Base-by-base conservation (phyloP, 352 stramenopile genomes). In the Thraustochytrium sp. region DNA sequence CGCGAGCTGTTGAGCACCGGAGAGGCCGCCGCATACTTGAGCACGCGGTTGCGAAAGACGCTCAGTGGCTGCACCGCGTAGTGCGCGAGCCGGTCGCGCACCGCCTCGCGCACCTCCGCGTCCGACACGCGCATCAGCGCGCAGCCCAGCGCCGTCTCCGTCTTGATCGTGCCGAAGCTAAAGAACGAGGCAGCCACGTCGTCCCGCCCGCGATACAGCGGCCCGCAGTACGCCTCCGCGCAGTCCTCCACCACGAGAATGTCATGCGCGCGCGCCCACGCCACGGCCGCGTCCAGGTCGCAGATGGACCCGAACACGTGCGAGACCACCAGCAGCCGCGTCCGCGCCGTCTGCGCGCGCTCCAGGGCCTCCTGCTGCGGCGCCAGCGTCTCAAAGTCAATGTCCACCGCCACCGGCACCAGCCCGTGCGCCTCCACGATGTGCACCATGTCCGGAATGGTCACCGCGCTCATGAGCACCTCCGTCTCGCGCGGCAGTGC, bases 151-250 rank as follows among this genome's bases (percentile, higher is more conserved):
- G 91, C 92, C 31, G 91, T 94, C 0, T 91, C 89, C 2, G 89
- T 94, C 82, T 94, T 94, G 86, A 94, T 94, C 37, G 91, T 93
- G 34, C 91, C 91, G 88, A 94, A 94, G 84, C 91, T 94, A 85
- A 94, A 94, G 88, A 94, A 91, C 53, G 90, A 92, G 46, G 93
- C 90, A 73, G 94, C 91, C 1, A 85, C 90, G 26, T 86, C 85
- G 8, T 73, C 84, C 18, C 93, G 89, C 34, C 90, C 91, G 46
- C 86, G 92, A 84, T 92, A 94, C 23, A 89, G 65, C 49, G 88
- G 86, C 2, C 91, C 90, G 29, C 88, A 85, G 59, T 93, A 94
- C 2, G 89, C 89, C 62, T 94, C 90, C 3, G 91, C 91, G 64
- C 91, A 94, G 85, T 94, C 91, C 76, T 94, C 91, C 37, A 94